Conservation (phyloP, 805 yeast genomes). For the Candida stauntonica region DNA sequence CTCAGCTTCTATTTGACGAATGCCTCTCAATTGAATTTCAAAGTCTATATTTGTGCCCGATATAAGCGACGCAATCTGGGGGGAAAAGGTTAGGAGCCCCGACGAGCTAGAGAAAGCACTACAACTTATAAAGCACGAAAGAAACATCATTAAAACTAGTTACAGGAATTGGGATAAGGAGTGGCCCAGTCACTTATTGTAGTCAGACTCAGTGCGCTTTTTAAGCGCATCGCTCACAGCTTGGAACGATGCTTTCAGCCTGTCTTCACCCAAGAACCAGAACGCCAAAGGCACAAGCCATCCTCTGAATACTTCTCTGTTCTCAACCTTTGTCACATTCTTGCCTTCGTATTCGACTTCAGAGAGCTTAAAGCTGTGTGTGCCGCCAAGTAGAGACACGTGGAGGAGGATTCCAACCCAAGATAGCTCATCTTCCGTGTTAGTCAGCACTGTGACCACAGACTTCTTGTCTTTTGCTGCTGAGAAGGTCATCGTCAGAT, state of each 20-base stretch:
- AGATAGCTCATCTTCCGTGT: neutral
- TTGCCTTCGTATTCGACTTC: neutral
- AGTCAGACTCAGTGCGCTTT: conserved; percentile 1
- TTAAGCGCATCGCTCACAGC: neutral
- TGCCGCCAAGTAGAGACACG: conserved; percentile 1
- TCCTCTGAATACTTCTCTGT: conserved; percentile 4
- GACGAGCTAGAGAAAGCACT: no score
- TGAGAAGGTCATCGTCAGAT: neutral
- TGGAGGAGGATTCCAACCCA: conserved; percentile 1
- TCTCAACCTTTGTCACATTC: neutral
- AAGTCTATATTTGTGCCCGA: no score
- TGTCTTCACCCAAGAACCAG: neutral
- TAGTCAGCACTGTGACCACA: neutral
- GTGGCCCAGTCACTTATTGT: no score
- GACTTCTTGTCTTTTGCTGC: neutral
- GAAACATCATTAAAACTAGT: no score
- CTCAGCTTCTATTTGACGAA: no score
- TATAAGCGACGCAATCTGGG: no score
- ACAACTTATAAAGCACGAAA: no score
- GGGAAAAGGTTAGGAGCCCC: no score
- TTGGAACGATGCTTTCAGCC: neutral
- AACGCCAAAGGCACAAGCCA: conserved; percentile 1
- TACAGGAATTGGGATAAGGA: no score
- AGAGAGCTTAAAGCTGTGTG: conserved; percentile 2
- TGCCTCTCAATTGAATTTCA: no score